Evolutionary conservation across 2,329 filamentous ascomycete species (phyloP), one percentile per base, ranked within the genome.

Genomic region (Aspergillus niger): DNA sequence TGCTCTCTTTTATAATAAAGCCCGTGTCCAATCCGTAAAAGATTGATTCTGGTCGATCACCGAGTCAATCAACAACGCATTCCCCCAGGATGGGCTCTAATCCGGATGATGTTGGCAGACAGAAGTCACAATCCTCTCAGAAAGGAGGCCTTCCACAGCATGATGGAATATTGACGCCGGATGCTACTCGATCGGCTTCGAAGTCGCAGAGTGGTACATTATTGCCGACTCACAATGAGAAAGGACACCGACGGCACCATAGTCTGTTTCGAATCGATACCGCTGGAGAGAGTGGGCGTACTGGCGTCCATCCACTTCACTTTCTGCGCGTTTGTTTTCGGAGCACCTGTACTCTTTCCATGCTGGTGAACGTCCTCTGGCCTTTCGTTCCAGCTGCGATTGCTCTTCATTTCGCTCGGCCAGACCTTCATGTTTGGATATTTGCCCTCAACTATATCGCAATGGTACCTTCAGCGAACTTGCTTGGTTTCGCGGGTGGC

Each of bases 391-490:
- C 89, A 6, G 86, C 85, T 30, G 89, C 89, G 17, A 86, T 92
- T 65, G 87, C 81, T n/a, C 78, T 91, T 56, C 79, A 85, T 64
- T 86, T 85, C 64, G 81, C 81, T 48, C 78, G 79, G 20, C 81
- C 81, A 0, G 80, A 88, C 24, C 77, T 83, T 60, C 82, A 90
- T 66, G 77, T 90, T 1, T 82, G 84, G 74, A 85, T 88, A 56
- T 92, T 92, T 76, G 81, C 85, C 54, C 81, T 91, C 59, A 87
- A 88, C 51, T 92, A 92, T 71, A 84, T 92, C 62, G 89, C 89
- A 66, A 92, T 92, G 88, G 81, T 92, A 1, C 90, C 90, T 0
- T 86, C 87, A 51, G 90, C 90, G 58, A 92, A 92, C 69, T 74
- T 91, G 59, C 83, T 92, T 56, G 90, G 90, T 0, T 92, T 92